A percentile compares a stretch with the other conserved stretches of the same genome.
phyloP scores from a whole-genome alignment of 1,139 yeast genomes.

The Chernovozyma sophiae-reginae region DNA sequence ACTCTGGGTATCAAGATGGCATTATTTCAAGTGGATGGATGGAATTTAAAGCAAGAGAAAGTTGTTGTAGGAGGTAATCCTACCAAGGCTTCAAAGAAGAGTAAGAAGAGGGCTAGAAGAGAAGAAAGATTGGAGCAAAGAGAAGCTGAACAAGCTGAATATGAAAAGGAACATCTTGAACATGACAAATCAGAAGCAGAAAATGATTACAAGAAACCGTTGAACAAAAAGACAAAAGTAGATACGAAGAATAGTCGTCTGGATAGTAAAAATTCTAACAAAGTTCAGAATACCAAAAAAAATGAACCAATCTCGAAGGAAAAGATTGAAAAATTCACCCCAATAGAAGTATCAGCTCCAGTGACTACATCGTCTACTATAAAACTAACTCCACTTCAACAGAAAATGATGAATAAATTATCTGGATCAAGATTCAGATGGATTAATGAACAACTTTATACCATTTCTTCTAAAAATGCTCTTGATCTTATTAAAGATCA shows the following conservation, averaged over 20 bases:
- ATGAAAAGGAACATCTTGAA: conserved; percentile 8
- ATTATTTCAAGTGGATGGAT: conserved; percentile 75
- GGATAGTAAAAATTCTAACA: background rate
- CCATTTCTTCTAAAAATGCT: conserved; percentile 77
- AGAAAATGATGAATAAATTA: conserved; percentile 90
- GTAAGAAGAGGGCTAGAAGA: conserved; percentile 20
- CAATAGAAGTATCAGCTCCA: background rate
- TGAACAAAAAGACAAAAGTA: conserved; percentile 5
- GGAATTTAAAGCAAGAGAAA: conserved; percentile 61
- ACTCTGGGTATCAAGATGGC: conserved; percentile 61
- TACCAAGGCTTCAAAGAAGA: conserved; percentile 28
- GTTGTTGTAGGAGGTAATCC: conserved; percentile 42
- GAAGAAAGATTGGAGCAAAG: conserved; percentile 11
- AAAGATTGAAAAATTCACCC: too few relatives aligned
- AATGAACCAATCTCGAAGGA: background rate
- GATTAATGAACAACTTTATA: conserved; percentile 94
- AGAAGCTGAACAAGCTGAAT: conserved; percentile 9
- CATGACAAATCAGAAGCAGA: conserved; percentile 4
- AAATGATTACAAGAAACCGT: conserved; percentile 9
- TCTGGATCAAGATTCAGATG: conserved; percentile 95
- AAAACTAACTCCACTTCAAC: conserved; percentile 84
- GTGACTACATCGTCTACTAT: conserved; percentile 7
- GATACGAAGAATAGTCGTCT: background rate
- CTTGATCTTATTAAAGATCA: conserved; percentile 67
- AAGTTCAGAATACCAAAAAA: background rate